These are phyloP conservation scores for Phyllosticta capitalensis DNA, from an alignment of 2,329 filamentous ascomycete genomes.

Conservation along the genomic window DNA sequence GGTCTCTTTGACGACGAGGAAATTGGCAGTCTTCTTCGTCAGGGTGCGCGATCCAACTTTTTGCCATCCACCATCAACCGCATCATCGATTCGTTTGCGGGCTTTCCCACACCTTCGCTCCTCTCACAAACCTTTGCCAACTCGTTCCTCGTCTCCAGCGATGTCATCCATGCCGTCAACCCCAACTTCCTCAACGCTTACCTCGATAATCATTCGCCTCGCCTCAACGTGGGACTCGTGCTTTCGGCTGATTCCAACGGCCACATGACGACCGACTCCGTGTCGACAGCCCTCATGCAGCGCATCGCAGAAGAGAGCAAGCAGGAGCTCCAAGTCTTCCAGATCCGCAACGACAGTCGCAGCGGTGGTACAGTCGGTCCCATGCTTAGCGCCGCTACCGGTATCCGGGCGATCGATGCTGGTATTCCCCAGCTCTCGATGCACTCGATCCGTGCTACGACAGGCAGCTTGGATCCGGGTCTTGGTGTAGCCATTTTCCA, in stretches of 20 bases:
- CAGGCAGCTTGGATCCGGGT: constrained; percentile 75
- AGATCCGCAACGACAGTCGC: constrained; percentile 85
- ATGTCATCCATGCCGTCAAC: constrained; percentile 89
- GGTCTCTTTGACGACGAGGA: constrained; percentile 97
- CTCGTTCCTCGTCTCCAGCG: constrained; percentile 84
- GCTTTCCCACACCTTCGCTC: constrained; percentile 42
- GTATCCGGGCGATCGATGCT: constrained; percentile 74
- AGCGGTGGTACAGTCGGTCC: constrained; percentile 94
- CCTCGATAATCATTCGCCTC: constrained; percentile 74
- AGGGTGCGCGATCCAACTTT: constrained; percentile 86
- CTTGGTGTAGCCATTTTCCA: constrained; percentile 82
- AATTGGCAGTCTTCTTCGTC: constrained; percentile 81
- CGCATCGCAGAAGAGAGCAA: constrained; percentile 66
- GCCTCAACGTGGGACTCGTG: constrained; percentile 78
- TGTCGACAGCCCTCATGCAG: constrained; percentile 72
- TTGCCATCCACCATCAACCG: constrained; percentile 73
- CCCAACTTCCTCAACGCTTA: constrained; percentile 85
- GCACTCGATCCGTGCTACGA: constrained; percentile 87
- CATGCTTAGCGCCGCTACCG: constrained; percentile 71
- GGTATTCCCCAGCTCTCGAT: constrained; percentile 88
- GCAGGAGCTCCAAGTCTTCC: constrained; percentile 72
- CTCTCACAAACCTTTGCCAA: constrained; percentile 78
- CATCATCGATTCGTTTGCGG: constrained; percentile 59
- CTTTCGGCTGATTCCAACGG: constrained; percentile 79
- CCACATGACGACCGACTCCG: constrained; percentile 89